phyloP scores from a whole-genome alignment of 2,329 filamentous ascomycete genomes.

The Aspergillus sp. region DNA sequence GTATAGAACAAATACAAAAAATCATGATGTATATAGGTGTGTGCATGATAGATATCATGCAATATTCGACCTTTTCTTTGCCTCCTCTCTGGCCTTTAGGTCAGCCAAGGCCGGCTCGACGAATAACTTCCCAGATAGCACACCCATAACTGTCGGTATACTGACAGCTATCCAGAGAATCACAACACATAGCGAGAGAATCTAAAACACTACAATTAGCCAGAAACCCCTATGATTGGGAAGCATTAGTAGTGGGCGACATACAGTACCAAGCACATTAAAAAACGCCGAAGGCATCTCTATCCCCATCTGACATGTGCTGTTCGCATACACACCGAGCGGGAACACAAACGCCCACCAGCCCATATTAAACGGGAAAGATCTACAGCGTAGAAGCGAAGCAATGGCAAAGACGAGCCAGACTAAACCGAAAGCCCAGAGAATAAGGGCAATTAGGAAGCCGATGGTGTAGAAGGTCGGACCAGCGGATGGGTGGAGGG shows the following conservation, averaged over 20 bases:
- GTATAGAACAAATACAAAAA: too few relatives aligned
- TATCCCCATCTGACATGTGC: constrained; percentile 33
- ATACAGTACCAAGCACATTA: constrained; percentile 47
- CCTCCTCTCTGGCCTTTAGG: background rate
- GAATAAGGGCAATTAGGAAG: constrained; percentile 22
- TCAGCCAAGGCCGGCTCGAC: constrained; percentile 1
- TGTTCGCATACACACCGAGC: constrained; percentile 49
- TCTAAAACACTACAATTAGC: background rate
- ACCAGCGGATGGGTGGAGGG: constrained; percentile 17
- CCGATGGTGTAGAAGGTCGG: constrained; percentile 23
- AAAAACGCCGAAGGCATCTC: constrained; percentile 53
- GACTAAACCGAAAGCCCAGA: constrained; percentile 29
- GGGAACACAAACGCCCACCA: constrained; percentile 59
- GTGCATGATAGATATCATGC: too few relatives aligned
- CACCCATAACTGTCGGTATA: background rate
- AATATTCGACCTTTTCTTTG: background rate
- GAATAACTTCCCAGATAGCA: constrained; percentile 1
- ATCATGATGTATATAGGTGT: too few relatives aligned
- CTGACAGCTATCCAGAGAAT: constrained; percentile 3
- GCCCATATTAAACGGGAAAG: constrained; percentile 56
- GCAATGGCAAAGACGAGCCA: constrained; percentile 30
- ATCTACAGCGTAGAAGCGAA: constrained; percentile 18
- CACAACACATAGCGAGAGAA: constrained; percentile 4
- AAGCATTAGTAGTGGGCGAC: constrained; percentile 1
- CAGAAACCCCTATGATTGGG: too few relatives aligned